Conservation (phyloP, 192 early-diverging fungal species). For the Helicostylum pulchrum region DNA sequence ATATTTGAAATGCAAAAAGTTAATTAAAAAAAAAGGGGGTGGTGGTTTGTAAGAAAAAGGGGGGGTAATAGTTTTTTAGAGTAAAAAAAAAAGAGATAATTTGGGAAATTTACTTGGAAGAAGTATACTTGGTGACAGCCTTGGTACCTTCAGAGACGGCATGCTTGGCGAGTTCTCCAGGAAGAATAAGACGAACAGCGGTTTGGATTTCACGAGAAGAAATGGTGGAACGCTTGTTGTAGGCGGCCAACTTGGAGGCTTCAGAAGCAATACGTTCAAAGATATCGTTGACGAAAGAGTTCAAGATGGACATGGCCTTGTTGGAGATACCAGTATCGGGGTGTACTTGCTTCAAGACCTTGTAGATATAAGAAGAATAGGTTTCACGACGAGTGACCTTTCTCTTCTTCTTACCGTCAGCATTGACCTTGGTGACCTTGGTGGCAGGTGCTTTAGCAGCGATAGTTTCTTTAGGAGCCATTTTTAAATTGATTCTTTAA, state of each 20-base stretch:
- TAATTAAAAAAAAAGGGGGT: too few species aligned
- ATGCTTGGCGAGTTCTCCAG: constrained; percentile 95
- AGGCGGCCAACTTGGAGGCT: constrained; percentile 70
- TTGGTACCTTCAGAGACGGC: constrained; percentile 98
- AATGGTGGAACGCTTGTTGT: constrained; percentile 91
- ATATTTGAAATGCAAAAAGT: not conserved
- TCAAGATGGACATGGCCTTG: constrained; percentile 96
- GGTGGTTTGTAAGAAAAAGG: not conserved
- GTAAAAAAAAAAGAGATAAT: not conserved
- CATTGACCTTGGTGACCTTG: constrained; percentile 61
- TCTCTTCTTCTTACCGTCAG: constrained; percentile 61
- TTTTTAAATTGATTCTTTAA: not conserved
- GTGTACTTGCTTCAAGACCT: constrained; percentile 96
- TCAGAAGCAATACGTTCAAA: constrained; percentile 84
- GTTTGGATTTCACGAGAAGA: constrained; percentile 87
- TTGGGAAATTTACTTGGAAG: constrained; percentile 68
- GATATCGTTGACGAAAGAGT: constrained; percentile 97
- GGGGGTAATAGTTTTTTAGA: not conserved
- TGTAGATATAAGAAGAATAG: constrained; percentile 96
- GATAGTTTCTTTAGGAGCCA: constrained; percentile 46
- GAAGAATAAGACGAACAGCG: constrained; percentile 53
- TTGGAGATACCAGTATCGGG: constrained; percentile 96
- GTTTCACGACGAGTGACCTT: constrained; percentile 83
- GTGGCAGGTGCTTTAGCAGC: constrained; percentile 76
- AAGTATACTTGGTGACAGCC: constrained; percentile 96